Conservation (phyloP, 352 stramenopile species). For the Phytophthora fragariae region DNA sequence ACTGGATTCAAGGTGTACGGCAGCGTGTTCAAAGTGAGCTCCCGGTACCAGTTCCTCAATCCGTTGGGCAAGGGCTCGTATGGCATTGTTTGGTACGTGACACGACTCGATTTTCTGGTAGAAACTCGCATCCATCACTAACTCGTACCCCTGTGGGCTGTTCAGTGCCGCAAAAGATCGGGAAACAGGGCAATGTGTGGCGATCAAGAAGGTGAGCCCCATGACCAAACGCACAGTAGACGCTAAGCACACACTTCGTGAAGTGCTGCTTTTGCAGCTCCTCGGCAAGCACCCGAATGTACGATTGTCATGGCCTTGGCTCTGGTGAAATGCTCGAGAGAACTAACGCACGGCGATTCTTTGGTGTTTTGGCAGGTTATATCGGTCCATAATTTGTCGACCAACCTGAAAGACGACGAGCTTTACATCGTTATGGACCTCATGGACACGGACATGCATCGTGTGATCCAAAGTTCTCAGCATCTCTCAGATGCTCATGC, state of each 20-base stretch:
- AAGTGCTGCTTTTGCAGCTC: slow-evolving; percentile 88
- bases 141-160: too few relatives aligned
- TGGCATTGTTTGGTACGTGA: slow-evolving; percentile 86
- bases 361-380: slow-evolving; percentile 64
- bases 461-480: slow-evolving; percentile 87
- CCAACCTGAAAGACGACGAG: slow-evolving; percentile 92
- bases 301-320: slow-evolving; percentile 2
- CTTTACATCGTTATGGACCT: slow-evolving; percentile 97
- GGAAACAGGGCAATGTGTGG: slow-evolving; percentile 78
- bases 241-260: slow-evolving; percentile 90
- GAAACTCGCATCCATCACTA: not conserved
- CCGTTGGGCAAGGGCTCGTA: slow-evolving; percentile 93
- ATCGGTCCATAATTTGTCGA: slow-evolving; percentile 78
- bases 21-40: slow-evolving; percentile 83
- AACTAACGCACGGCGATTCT: not conserved
- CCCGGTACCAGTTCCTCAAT: slow-evolving; percentile 89
- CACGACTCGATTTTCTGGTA: not conserved
- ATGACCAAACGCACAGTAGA: slow-evolving; percentile 87
- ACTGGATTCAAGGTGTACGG: slow-evolving; percentile 82
- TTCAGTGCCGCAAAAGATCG: slow-evolving; percentile 78
- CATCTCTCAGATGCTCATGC: slow-evolving; percentile 74
- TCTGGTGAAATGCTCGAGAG: not conserved
- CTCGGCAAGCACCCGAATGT: slow-evolving; percentile 91
- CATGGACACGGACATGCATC: slow-evolving; percentile 94
- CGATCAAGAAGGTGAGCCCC: slow-evolving; percentile 92